Evolutionary conservation across 768 basidiomycete species (phyloP), one percentile per base, ranked within the genome.

Genomic region (Coprinopsis cinerea): DNA sequence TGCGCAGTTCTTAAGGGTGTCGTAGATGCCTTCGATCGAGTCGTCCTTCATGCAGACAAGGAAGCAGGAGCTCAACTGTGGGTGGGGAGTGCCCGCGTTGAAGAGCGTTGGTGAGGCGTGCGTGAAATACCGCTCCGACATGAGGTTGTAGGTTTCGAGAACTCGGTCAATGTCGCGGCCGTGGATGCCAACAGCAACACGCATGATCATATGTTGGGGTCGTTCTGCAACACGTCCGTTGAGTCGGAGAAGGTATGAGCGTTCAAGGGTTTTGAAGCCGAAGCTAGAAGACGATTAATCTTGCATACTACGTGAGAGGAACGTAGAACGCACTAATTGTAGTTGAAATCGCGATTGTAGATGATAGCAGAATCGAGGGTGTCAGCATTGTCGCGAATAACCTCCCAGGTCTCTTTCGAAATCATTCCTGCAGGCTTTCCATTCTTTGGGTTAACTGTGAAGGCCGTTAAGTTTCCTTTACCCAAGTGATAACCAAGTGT

Each of bases 121-220:
- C 0, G 94, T 99, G 70, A 98, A 99, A 75, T 91, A 96, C 17
- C 93, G 87, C 69, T 97, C 91, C 14, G 91, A 95, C 94, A 98
- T 97, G 55, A 96, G 78, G 59, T 92, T 88, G 66, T 92, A 92
- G 0, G 95, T 96, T 73, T 96, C 84, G 54, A 97, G 72, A 41
- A 84, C 91, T 27, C 83, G 85, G 18, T 95, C 91, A 48, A 97
- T 79, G 65, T 98, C 88, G 7, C 69, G 62, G 3, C 93, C 94
- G 64, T 98, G 95, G 49, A 99, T 93, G 34, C 95, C 95, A 40
- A 98, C 92, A 40, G 96, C 91, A 49, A 99, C 96, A 66, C 96
- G 93, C 96, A 99, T 98, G 66, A 98, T 86, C 82, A 98, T 90
- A 67, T 98, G 96, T 60, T 98, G 96, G 25, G 96, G 96, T 30